Percentiles rank a stretch among this genome's conserved stretches.
Conservation (phyloP, 2,329 filamentous ascomycete genomes). For the Lithohypha guttulata region DNA sequence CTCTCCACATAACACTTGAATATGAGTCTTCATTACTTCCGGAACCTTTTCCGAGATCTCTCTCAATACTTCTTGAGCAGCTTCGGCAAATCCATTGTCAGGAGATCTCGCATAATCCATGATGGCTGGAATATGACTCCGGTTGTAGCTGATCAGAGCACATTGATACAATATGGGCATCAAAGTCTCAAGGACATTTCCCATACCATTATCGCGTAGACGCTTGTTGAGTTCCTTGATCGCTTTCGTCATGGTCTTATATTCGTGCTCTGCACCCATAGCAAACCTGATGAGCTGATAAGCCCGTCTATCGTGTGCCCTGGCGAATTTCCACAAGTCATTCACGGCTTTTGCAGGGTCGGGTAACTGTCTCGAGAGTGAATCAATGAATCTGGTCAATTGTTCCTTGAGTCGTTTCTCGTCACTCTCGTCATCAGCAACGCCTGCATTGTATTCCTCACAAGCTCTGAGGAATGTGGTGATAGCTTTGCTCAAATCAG, state of each 20-base stretch:
- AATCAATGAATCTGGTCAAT: slow-evolving; percentile 62
- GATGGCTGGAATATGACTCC: slow-evolving; percentile 82
- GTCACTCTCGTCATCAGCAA: slow-evolving; percentile 59
- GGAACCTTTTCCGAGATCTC: slow-evolving; percentile 86
- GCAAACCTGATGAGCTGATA: slow-evolving; percentile 85
- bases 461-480: slow-evolving; percentile 71
- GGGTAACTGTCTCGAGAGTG: slow-evolving; percentile 63
- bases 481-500: slow-evolving; percentile 61
- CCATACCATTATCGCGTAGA: slow-evolving; percentile 51
- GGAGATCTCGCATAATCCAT: slow-evolving; percentile 80
- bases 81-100: slow-evolving; percentile 62
- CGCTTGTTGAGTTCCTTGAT: slow-evolving; percentile 83
- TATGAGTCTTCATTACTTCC: slow-evolving; percentile 82
- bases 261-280: slow-evolving; percentile 76
- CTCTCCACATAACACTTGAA: slow-evolving; percentile 80
- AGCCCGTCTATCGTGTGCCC: slow-evolving; percentile 75
- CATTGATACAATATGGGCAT: slow-evolving; percentile 73
- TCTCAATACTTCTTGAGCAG: slow-evolving; percentile 80
- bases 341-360: slow-evolving; percentile 60
- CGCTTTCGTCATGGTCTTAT: slow-evolving; percentile 78
- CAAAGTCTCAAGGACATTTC: slow-evolving; percentile 60
- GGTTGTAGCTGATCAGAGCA: slow-evolving; percentile 80
- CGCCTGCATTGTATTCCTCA: slow-evolving; percentile 80
- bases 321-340: slow-evolving; percentile 84
- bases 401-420: slow-evolving; percentile 57